Percentiles rank a stretch among this genome's conserved stretches.
phyloP scores from a whole-genome alignment of 179 eudicot genomes.

The Spergularia azorica region DNA sequence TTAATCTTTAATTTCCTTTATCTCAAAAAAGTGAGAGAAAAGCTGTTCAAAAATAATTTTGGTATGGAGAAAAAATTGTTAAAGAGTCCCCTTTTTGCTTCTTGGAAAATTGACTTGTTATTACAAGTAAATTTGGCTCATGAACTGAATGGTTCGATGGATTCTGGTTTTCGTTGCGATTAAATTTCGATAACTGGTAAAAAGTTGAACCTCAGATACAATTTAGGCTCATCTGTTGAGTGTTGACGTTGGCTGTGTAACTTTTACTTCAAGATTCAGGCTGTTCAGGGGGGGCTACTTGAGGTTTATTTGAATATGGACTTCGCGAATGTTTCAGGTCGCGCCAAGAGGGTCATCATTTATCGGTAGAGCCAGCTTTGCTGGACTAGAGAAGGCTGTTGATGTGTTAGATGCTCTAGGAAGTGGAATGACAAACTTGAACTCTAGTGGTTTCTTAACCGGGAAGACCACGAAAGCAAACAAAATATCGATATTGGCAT shows the following conservation, averaged over 20 bases:
- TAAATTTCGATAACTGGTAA: too few species aligned
- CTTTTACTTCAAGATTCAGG: background rate
- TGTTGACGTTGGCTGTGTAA: background rate
- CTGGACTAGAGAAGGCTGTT: conserved; percentile 40
- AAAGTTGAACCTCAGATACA: too few species aligned
- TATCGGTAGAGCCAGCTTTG: conserved; percentile 39
- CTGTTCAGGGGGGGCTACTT: background rate
- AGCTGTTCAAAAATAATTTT: too few species aligned
- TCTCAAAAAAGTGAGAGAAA: too few species aligned
- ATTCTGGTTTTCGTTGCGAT: too few species aligned
- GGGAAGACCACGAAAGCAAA: conserved; percentile 32
- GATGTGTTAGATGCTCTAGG: conserved; percentile 42
- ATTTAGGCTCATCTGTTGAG: background rate
- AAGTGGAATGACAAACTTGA: conserved; percentile 43
- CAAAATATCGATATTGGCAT: conserved; percentile 37
- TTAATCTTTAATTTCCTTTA: too few species aligned
- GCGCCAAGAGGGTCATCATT: conserved; percentile 34
- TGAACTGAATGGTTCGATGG: background rate
- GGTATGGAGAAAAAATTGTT: too few species aligned
- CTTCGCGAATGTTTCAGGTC: conserved; percentile 14
- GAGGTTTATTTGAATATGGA: background rate
- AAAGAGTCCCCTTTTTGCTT: background rate
- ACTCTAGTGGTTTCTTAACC: conserved; percentile 37
- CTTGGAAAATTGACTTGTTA: background rate
- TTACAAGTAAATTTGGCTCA: background rate